phyloP scores from a whole-genome alignment of 345 rosid genomes.

The Salix udensis region DNA sequence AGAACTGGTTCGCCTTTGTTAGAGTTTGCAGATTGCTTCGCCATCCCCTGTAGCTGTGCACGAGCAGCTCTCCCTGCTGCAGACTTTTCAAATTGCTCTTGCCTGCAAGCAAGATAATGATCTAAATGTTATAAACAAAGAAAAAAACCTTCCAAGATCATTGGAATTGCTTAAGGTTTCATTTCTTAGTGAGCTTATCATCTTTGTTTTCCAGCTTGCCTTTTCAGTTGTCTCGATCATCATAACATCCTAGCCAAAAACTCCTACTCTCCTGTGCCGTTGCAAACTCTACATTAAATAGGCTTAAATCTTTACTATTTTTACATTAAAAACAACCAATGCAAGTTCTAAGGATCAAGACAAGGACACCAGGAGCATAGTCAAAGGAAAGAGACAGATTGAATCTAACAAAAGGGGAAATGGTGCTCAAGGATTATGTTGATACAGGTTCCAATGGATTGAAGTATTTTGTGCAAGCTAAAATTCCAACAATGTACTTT shows the following conservation, averaged over 20 bases:
- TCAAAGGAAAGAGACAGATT: neutral
- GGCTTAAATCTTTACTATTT: neutral
- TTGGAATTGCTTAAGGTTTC: neutral
- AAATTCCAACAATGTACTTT: neutral
- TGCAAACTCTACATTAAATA: neutral
- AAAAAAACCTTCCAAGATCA: neutral
- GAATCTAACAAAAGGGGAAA: neutral
- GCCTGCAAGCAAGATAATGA: constrained; percentile 41
- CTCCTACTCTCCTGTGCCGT: neutral
- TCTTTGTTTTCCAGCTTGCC: neutral
- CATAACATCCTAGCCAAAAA: neutral
- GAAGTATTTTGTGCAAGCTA: neutral
- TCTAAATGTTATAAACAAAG: neutral
- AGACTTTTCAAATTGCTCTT: constrained; percentile 78
- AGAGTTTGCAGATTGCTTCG: constrained; percentile 66
- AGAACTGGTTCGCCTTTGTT: constrained; percentile 82
- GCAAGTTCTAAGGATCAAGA: neutral
- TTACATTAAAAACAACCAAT: neutral
- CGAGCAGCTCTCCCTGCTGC: constrained; percentile 92
- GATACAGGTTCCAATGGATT: neutral
- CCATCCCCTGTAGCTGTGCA: constrained; percentile 65
- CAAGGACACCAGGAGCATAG: neutral
- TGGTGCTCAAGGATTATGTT: neutral
- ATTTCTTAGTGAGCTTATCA: neutral
- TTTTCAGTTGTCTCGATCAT: neutral